A percentile compares a stretch with the other conserved stretches of the same genome.
Evolutionary conservation across 148 eudicot genomes (phyloP).

Genomic region (Salicornia ramosissima): DNA sequence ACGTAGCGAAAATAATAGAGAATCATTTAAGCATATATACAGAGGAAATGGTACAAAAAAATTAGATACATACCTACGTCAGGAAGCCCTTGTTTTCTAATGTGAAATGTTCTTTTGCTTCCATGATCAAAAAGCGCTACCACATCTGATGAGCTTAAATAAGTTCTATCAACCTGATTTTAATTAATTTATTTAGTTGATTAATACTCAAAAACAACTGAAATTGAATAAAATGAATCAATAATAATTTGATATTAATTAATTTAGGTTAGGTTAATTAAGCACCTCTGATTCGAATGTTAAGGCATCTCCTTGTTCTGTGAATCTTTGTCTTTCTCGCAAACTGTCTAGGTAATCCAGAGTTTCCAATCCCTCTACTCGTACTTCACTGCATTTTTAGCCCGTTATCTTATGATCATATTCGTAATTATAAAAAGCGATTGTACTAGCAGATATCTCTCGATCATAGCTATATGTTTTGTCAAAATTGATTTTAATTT

Average conservation of each 20-base stretch:
- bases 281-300: constrained; percentile 93
- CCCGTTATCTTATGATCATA: neutral
- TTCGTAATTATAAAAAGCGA: no score
- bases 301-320: constrained; percentile 96
- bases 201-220: no score
- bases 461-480: no score
- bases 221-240: no score
- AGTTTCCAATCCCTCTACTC: constrained; percentile 93
- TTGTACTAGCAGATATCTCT: no score
- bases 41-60: no score
- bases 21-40: no score
- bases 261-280: neutral
- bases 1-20: no score
- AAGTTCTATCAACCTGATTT: constrained; percentile 69
- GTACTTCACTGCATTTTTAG: constrained; percentile 71
- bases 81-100: constrained; percentile 81
- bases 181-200: neutral
- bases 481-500: no score
- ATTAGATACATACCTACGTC: constrained; percentile 54
- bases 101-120: constrained; percentile 61
- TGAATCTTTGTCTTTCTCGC: constrained; percentile 59
- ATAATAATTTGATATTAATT: no score
- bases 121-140: constrained; percentile 74
- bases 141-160: constrained; percentile 53
- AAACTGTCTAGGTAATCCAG: constrained; percentile 79